Evolutionary conservation across 371 early-diverging fungal species (phyloP).

Genomic region (Catenaria anguillulae): DNA sequence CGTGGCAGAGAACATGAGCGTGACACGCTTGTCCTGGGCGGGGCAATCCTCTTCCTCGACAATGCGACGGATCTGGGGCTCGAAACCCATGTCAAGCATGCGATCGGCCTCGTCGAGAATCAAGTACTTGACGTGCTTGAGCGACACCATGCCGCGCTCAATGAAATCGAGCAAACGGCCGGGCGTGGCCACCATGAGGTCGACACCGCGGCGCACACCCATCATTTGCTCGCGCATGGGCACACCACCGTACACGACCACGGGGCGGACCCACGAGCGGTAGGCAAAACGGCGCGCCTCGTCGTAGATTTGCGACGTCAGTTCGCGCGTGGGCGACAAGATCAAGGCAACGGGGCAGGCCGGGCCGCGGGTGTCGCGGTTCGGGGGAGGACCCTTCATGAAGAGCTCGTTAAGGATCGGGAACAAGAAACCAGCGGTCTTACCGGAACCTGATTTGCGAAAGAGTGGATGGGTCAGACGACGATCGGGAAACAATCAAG

Average conservation of each 20-base stretch:
- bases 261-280: slow-evolving; percentile 44
- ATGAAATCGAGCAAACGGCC: slow-evolving; percentile 93
- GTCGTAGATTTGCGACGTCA: slow-evolving; percentile 72
- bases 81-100: slow-evolving; percentile 99
- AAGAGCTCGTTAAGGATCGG: slow-evolving; percentile 57
- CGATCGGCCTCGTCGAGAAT: slow-evolving; percentile 99
- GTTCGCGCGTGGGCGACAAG: slow-evolving; percentile 75
- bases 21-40: slow-evolving; percentile 63
- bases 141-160: slow-evolving; percentile 73
- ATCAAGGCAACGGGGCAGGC: slow-evolving; percentile 50
- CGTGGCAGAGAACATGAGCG: slow-evolving; percentile 95
- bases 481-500: not conserved
- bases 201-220: slow-evolving; percentile 34
- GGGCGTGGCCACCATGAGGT: slow-evolving; percentile 79
- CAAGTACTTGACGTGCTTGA: slow-evolving; percentile 63
- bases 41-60: slow-evolving; percentile 93
- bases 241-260: slow-evolving; percentile 40
- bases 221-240: slow-evolving; percentile 30
- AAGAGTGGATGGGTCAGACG: not conserved
- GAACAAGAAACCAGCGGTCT: slow-evolving; percentile 57
- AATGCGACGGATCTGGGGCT: slow-evolving; percentile 93
- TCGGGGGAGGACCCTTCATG: slow-evolving; percentile 25
- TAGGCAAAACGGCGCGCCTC: slow-evolving; percentile 67
- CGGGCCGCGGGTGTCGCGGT: slow-evolving; percentile 1
- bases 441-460: slow-evolving; percentile 58